These are phyloP conservation scores for Gnaphalium uliginosum DNA, from an alignment of 129 eudicot genomes.

Conservation along the genomic window DNA sequence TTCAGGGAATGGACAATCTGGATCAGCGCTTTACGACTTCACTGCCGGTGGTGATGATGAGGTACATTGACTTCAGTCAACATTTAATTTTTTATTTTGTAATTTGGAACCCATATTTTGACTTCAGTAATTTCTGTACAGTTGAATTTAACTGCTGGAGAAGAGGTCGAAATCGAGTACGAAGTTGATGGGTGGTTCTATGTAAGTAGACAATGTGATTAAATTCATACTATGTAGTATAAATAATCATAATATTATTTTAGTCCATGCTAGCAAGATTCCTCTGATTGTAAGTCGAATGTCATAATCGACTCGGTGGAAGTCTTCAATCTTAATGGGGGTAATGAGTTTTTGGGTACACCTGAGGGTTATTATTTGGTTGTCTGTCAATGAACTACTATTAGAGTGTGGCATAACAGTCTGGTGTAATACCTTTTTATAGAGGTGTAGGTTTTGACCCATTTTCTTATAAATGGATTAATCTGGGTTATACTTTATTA, in stretches of 20 bases:
- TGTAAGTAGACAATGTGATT: constrained; percentile 55
- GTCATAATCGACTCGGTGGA: not conserved
- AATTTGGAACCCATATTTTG: not conserved
- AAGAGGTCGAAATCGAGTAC: constrained; percentile 85
- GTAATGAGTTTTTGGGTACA: not conserved
- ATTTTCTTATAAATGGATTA: not conserved
- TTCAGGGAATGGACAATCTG: constrained; percentile 61
- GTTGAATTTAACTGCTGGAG: constrained; percentile 91
- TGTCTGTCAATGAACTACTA: not conserved
- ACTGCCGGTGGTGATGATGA: constrained; percentile 99
- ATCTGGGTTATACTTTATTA: not conserved
- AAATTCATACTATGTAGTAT: not conserved
- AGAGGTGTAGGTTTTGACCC: not conserved
- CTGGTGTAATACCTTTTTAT: not conserved
- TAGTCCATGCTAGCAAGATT: not conserved
- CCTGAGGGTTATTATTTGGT: constrained; percentile 1
- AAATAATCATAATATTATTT: not conserved
- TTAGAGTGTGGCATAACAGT: not conserved
- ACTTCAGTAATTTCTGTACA: constrained; percentile 29
- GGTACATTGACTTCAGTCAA: constrained; percentile 41
- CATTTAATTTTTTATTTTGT: not conserved
- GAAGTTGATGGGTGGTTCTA: constrained; percentile 99
- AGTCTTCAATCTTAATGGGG: not conserved
- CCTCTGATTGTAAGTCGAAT: not conserved
- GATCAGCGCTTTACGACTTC: constrained; percentile 94